Conservation (phyloP, 176 grass and related monocot species). For the Zizania latifolia region DNA sequence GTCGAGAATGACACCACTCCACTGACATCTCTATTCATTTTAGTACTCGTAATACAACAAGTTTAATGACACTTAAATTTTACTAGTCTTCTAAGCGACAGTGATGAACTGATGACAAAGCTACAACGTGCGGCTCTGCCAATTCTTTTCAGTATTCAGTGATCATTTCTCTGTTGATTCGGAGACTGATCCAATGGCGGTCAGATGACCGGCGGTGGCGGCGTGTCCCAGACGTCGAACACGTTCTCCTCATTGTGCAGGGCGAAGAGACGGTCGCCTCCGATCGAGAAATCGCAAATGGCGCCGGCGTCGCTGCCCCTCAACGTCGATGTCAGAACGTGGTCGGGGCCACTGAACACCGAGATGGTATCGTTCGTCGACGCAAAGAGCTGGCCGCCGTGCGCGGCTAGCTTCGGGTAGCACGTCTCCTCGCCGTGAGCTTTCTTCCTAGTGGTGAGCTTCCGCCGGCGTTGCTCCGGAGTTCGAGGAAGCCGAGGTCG, state of each 20-base stretch:
- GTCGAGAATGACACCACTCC: conserved; percentile 1
- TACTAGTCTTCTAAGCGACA: background rate
- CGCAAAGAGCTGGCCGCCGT: conserved; percentile 74
- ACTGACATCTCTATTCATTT: background rate
- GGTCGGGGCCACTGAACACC: conserved; percentile 75
- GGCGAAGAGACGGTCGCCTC: conserved; percentile 66
- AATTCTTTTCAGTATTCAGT: background rate
- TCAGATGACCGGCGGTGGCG: conserved; percentile 63
- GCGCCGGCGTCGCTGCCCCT: conserved; percentile 46
- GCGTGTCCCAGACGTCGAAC: conserved; percentile 84
- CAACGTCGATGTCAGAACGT: conserved; percentile 65
- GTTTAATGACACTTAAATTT: background rate
- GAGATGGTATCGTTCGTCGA: conserved; percentile 63
- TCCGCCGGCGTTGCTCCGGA: conserved; percentile 47
- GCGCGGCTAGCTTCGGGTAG: conserved; percentile 75
- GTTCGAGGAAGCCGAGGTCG: conserved; percentile 79
- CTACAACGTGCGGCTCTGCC: no score
- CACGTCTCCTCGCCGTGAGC: conserved; percentile 57
- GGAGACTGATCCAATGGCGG: background rate
- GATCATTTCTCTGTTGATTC: background rate
- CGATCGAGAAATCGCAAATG: conserved; percentile 87
- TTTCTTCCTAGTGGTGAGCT: conserved; percentile 48
- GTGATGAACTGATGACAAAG: no score
- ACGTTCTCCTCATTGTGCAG: conserved; percentile 79
- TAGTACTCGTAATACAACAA: no score